Base-by-base conservation (phyloP, 1,284 basidiomycete species). In the Boletellus deceptivus region DNA sequence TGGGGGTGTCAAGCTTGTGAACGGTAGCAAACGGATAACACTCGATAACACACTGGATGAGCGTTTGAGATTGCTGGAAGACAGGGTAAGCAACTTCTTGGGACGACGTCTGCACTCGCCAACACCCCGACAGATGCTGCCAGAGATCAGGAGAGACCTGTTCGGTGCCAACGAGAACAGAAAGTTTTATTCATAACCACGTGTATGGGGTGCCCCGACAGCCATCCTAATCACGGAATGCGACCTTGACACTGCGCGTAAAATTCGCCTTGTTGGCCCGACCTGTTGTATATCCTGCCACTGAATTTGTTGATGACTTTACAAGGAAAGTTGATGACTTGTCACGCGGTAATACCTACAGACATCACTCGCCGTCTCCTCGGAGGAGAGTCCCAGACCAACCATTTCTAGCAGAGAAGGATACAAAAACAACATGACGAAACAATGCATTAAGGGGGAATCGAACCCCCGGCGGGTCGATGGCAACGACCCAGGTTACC, bases 11-110 rank as follows among this genome's bases (percentile, higher is more conserved):
- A 86, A 87, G 60, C 79, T 96, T 22, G 70, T 80, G 24, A 89
- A 82, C 50, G 86, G 87, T 37, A 77, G 76, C 13, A 78, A 80
- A 40, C 82, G 91, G 46, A 97, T 97, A 68, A 88, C 83, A 33
- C 78, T 98, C 22, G 89, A 97, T 70, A 97, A 98, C 68, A 94
- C 93, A 0, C 76, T 98, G 46, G 91, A 93, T 58, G 93, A 95
- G 67, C 82, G 94, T 44, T 71, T 98, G 64, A 79, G 84, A 60
- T 72, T 97, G 56, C 74, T 97, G 39, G 93, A 97, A 72, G 91
- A 95, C 65, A 82, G 88, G 73, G 93, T 93, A 59, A 50, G 82
- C 72, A 14, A 8, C 25, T 24, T 29, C 24, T 24, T 46, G 14
- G 4, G 37, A 14, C 3, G 22, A 46, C n/a, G 38, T 25, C 10